These are phyloP conservation scores for Eruca vesicaria DNA, from an alignment of 441 rosid genomes.

Conservation along the genomic window DNA sequence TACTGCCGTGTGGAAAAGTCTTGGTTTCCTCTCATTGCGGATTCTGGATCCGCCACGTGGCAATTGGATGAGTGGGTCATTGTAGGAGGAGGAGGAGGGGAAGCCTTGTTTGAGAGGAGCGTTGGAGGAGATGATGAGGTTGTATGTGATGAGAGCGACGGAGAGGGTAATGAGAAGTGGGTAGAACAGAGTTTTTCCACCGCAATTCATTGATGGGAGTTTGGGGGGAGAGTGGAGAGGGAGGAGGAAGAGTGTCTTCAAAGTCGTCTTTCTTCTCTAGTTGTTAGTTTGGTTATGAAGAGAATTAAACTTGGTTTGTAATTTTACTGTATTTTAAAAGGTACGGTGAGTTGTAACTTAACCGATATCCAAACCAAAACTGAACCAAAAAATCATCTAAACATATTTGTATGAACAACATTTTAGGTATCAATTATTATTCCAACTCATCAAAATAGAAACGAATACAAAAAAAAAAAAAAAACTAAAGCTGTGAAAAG, in stretches of 20 bases:
- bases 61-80: slow-evolving; percentile 61
- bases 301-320: not conserved
- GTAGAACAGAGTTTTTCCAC: slow-evolving; percentile 56
- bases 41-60: slow-evolving; percentile 53
- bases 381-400: not conserved
- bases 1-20: slow-evolving; percentile 93
- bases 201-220: slow-evolving; percentile 56
- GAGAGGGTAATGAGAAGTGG: slow-evolving; percentile 66
- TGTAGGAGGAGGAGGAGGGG: slow-evolving; percentile 43
- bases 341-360: not conserved
- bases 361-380: not conserved
- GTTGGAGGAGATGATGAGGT: slow-evolving; percentile 85
- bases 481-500: no score
- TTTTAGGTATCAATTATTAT: no score
- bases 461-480: no score
- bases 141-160: slow-evolving; percentile 88
- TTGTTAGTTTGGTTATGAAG: not conserved
- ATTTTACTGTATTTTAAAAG: no score
- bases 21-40: not conserved
- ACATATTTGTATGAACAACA: no score
- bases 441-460: no score
- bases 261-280: slow-evolving; percentile 31
- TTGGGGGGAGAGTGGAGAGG: not conserved
- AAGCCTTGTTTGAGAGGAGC: slow-evolving; percentile 83
- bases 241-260: not conserved